These are phyloP conservation scores for Backusella tarrabulga DNA, from an alignment of 192 early-diverging fungal species.

Conservation along the genomic window DNA sequence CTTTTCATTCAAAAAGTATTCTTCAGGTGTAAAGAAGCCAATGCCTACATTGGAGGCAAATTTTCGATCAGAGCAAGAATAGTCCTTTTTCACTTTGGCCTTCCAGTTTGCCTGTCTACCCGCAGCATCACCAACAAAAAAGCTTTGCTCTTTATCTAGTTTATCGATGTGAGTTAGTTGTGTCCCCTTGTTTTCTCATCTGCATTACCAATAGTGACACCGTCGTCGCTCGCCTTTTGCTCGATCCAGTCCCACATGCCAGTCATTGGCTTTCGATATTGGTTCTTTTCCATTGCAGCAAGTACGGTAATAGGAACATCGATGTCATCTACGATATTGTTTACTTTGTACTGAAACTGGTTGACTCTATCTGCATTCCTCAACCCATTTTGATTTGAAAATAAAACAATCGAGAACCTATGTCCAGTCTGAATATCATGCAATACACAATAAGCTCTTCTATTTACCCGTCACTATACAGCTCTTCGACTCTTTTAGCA, in stretches of 20 bases:
- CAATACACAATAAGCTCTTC: conserved; percentile 27
- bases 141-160: conserved; percentile 58
- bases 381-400: conserved; percentile 75
- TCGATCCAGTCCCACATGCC: conserved; percentile 67
- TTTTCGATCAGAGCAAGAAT: conserved; percentile 82
- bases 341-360: conserved; percentile 49
- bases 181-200: background rate
- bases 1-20: conserved; percentile 60
- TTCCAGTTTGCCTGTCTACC: conserved; percentile 72
- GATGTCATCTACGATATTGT: conserved; percentile 36
- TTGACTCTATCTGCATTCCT: conserved; percentile 40
- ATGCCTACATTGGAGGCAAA: conserved; percentile 77
- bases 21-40: conserved; percentile 82
- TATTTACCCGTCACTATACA: conserved; percentile 63
- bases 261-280: conserved; percentile 70
- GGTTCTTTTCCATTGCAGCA: conserved; percentile 67
- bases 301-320: conserved; percentile 67
- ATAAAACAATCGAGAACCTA: conserved; percentile 66
- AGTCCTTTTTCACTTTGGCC: conserved; percentile 60
- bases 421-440: background rate
- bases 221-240: conserved; percentile 36
- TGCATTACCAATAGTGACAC: conserved; percentile 39
- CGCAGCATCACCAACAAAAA: conserved; percentile 95
- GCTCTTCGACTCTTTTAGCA: conserved; percentile 52
- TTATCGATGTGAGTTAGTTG: background rate